Percentiles rank a stretch among this genome's conserved stretches.
Conservation (phyloP, 1,284 basidiomycete genomes). For the Exobasidium cylindrosporum region DNA sequence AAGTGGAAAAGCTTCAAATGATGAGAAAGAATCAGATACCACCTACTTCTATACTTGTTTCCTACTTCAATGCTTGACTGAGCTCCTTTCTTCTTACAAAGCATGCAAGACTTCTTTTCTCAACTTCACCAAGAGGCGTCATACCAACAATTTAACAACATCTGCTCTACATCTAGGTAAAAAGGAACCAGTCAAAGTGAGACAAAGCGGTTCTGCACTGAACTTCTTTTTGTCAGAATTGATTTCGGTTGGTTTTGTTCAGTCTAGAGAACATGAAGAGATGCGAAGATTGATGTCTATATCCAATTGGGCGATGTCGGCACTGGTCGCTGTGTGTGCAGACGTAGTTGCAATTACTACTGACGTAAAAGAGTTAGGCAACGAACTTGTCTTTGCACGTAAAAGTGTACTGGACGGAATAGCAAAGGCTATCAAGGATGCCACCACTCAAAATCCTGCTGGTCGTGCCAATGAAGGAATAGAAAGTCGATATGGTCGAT, state of each 20-base stretch:
- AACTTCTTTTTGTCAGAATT: constrained; percentile 46
- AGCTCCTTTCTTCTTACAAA: constrained; percentile 88
- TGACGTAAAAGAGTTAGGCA: constrained; percentile 70
- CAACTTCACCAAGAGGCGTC: constrained; percentile 65
- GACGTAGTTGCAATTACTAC: constrained; percentile 64
- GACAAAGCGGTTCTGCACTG: constrained; percentile 26
- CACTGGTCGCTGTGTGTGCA: constrained; percentile 85
- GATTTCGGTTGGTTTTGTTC: constrained; percentile 51
- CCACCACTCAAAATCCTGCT: constrained; percentile 50
- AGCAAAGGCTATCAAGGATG: constrained; percentile 81
- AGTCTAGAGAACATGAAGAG: constrained; percentile 39
- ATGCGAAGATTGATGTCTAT: constrained; percentile 51
- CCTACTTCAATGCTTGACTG: constrained; percentile 85
- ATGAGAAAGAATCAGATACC: constrained; percentile 24
- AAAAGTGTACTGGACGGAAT: constrained; percentile 87
- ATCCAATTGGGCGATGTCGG: constrained; percentile 77
- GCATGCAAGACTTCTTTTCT: constrained; percentile 84
- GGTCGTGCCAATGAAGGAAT: constrained; percentile 63
- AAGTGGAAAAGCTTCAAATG: neutral
- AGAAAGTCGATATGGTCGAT: constrained; percentile 79
- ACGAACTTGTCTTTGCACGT: constrained; percentile 73
- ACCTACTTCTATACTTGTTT: constrained; percentile 73
- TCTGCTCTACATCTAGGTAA: constrained; percentile 63
- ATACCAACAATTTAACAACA: constrained; percentile 66
- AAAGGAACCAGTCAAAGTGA: constrained; percentile 13